Conservation (phyloP, 2,329 filamentous ascomycete genomes). For the Alternaria sp. region DNA sequence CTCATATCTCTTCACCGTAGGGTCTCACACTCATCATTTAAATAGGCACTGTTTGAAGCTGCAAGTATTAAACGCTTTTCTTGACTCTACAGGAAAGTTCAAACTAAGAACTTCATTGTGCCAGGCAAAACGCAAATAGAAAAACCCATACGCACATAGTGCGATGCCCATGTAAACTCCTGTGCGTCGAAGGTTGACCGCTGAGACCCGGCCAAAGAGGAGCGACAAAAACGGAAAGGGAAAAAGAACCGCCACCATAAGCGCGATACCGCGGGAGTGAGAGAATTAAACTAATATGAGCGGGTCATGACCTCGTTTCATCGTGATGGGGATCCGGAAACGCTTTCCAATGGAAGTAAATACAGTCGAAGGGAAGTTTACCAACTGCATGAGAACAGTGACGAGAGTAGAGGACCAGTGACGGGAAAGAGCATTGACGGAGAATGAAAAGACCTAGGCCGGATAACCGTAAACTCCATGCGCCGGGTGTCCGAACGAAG, state of each 20-base stretch:
- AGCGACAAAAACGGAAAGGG: constrained; percentile 22
- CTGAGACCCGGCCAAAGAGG: constrained; percentile 13
- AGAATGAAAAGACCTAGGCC: constrained; percentile 24
- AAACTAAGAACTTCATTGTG: constrained; percentile 13
- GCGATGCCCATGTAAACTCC: constrained; percentile 33
- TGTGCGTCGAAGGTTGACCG: constrained; percentile 21
- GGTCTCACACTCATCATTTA: background rate
- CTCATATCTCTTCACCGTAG: background rate
- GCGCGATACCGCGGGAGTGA: constrained; percentile 19
- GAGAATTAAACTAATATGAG: constrained; percentile 35
- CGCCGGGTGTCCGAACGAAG: constrained; percentile 32
- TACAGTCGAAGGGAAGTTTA: constrained; percentile 36
- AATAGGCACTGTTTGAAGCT: constrained; percentile 11
- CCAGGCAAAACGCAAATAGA: constrained; percentile 16
- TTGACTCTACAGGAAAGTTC: constrained; percentile 23
- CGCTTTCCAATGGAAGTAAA: constrained; percentile 47
- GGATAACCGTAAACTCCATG: constrained; percentile 39
- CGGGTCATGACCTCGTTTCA: constrained; percentile 49
- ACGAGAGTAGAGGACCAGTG: constrained; percentile 8
- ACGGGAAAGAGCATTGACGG: background rate
- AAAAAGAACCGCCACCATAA: constrained; percentile 18
- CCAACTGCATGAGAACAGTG: constrained; percentile 5
- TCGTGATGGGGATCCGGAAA: constrained; percentile 41
- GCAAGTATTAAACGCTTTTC: constrained; percentile 39
- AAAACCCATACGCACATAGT: constrained; percentile 24